phyloP scores from a whole-genome alignment of 2,329 filamentous ascomycete genomes.

The Mycocentrospora acerina region DNA sequence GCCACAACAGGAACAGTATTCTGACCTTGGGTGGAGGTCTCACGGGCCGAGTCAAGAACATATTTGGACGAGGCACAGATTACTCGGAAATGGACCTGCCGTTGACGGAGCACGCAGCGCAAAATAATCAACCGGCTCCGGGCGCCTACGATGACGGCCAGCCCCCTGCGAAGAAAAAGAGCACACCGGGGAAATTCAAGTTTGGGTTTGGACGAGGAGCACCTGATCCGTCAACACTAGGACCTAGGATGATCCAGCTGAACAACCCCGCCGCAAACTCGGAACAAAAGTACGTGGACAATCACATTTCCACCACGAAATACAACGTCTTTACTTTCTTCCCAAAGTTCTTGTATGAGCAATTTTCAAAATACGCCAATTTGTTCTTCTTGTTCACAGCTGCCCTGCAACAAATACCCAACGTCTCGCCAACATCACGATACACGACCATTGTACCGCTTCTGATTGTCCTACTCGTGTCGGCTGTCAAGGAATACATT shows the following conservation, averaged over 20 bases:
- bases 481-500: conserved; percentile 88
- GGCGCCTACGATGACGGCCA: conserved; percentile 41
- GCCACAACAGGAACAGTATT: conserved; percentile 80
- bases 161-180: conserved; percentile 40
- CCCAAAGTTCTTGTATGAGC: conserved; percentile 95
- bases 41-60: conserved; percentile 83
- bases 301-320: conserved; percentile 96
- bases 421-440: conserved; percentile 89
- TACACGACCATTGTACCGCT: conserved; percentile 98
- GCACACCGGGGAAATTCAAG: conserved; percentile 69
- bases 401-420: conserved; percentile 89
- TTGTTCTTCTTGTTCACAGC: conserved; percentile 99
- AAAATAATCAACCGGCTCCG: conserved; percentile 44
- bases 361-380: conserved; percentile 99
- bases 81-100: conserved; percentile 99
- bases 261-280: conserved; percentile 95
- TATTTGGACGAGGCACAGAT: conserved; percentile 78
- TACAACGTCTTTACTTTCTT: conserved; percentile 93
- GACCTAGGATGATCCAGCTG: conserved; percentile 88
- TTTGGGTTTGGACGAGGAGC: conserved; percentile 87
- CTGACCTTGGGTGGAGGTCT: conserved; percentile 83
- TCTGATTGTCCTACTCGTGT: conserved; percentile 86
- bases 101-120: conserved; percentile 73
- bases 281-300: conserved; percentile 87
- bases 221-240: conserved; percentile 84